Base-by-base conservation (phyloP, 2,329 filamentous ascomycete genomes). In the Scedosporium dehoogii region DNA sequence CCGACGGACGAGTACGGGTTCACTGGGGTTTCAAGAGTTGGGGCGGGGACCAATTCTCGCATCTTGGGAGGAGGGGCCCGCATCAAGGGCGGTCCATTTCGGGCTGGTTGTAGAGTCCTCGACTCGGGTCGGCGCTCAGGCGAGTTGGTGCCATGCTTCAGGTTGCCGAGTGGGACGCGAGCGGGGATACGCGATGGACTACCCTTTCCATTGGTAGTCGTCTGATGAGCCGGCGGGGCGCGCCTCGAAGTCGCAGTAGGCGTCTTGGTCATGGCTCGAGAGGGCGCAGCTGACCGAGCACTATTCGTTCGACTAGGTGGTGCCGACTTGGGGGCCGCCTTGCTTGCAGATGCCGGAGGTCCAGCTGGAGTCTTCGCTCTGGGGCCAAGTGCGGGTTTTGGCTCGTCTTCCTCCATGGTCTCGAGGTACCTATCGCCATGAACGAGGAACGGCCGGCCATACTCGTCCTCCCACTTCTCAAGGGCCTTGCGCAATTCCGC, bases 381-480 rank as follows among this genome's bases (percentile, higher is more conserved):
- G 2, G 86, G 79, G 14, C 88, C 70, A 14, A 71, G 80, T 10
- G 79, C 81, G 66, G 83, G 82, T 67, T 78, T 84, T 10, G 81
- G 70, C 27, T 86, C 83, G 16, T 81, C 80, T 10, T 80, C 81
- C 59, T 91, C 88, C n/a, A 97, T 77, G 63, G 88, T 84, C 66
- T 97, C 92, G 42, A 99, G 81, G 71, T 97, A 99, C 66, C 91
- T 84, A 70, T 96, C 89, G 33, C 94, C 94, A 67, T 94, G 91
- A 14, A 99, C 92, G 56, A 96, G 79, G 79, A 99, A 99, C 3
- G 92, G 91, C 10, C 92, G 86, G 3, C 92, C 93, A 72, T 93
- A 97, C 71, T 97, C 94, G 61, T 96, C 89, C 72, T 99, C 94
- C 87, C 91, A 99, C 56, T 82, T 78, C 71, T 93, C 90, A 29